These are phyloP conservation scores for Daucus carota DNA, from an alignment of 129 eudicot species.

Conservation along the genomic window DNA sequence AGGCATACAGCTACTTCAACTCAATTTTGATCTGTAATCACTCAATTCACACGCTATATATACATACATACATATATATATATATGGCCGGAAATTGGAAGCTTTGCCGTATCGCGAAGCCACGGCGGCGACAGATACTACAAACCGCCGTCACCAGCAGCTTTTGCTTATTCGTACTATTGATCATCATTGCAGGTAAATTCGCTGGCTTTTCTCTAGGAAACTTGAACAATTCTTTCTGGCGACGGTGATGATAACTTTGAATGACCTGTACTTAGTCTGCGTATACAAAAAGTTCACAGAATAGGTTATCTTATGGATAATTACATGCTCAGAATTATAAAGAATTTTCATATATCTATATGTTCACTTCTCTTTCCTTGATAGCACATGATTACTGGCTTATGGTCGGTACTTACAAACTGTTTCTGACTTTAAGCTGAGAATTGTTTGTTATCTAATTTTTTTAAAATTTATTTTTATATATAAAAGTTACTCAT, in stretches of 20 bases:
- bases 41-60: background rate
- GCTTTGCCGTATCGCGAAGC: slow-evolving; percentile 33
- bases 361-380: no score
- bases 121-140: slow-evolving; percentile 27
- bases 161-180: background rate
- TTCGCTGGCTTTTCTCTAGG: slow-evolving; percentile 3
- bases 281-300: slow-evolving; percentile 6
- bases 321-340: no score
- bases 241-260: slow-evolving; percentile 14
- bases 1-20: background rate
- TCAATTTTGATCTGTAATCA: background rate
- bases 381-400: no score
- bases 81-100: slow-evolving; percentile 30
- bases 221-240: background rate
- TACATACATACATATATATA: slow-evolving; percentile 1
- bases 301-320: background rate
- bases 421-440: no score
- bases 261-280: slow-evolving; percentile 14
- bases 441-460: no score
- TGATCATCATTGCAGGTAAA: slow-evolving; percentile 11
- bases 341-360: no score
- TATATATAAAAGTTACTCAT: no score
- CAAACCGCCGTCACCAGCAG: slow-evolving; percentile 21
- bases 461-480: no score
- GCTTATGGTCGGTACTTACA: no score